Evolutionary conservation across 2,329 filamentous ascomycete species (phyloP).

Genomic region (Bipolaris victoriae): DNA sequence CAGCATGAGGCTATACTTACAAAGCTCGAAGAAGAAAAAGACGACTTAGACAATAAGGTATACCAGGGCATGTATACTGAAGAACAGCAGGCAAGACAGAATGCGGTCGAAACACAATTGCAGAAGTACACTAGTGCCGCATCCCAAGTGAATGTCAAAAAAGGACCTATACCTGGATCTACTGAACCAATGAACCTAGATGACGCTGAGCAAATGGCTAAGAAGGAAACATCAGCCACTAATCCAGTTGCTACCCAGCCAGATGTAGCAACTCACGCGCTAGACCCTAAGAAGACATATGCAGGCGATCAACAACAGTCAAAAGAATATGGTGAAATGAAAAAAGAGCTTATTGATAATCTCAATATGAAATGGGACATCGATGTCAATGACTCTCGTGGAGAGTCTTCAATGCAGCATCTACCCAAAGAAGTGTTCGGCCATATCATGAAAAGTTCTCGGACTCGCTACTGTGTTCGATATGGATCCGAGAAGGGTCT

Average conservation of each 20-base stretch:
- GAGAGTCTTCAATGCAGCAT: constrained; percentile 7
- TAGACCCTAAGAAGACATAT: neutral
- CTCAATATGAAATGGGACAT: constrained; percentile 15
- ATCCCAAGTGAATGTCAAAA: constrained; percentile 1
- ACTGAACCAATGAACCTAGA: neutral
- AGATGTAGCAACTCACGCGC: neutral
- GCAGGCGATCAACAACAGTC: neutral
- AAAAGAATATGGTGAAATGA: neutral
- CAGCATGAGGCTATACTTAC: neutral
- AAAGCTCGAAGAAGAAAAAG: constrained; percentile 8
- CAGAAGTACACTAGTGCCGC: neutral
- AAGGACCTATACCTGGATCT: neutral
- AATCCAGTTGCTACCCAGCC: neutral
- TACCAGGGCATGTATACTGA: neutral
- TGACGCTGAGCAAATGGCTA: no score
- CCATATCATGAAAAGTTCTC: constrained; percentile 8
- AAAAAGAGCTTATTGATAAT: constrained; percentile 10
- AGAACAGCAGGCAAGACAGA: neutral
- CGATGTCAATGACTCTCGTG: neutral
- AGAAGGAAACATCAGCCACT: neutral
- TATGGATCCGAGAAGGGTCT: constrained; percentile 3
- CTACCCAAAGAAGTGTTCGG: constrained; percentile 5
- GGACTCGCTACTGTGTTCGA: constrained; percentile 9
- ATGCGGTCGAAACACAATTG: neutral
- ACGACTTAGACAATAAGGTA: no score